A percentile compares a stretch with the other conserved stretches of the same genome.
Conservation (phyloP, 2,329 filamentous ascomycete species). For the Alternaria infectoria region DNA sequence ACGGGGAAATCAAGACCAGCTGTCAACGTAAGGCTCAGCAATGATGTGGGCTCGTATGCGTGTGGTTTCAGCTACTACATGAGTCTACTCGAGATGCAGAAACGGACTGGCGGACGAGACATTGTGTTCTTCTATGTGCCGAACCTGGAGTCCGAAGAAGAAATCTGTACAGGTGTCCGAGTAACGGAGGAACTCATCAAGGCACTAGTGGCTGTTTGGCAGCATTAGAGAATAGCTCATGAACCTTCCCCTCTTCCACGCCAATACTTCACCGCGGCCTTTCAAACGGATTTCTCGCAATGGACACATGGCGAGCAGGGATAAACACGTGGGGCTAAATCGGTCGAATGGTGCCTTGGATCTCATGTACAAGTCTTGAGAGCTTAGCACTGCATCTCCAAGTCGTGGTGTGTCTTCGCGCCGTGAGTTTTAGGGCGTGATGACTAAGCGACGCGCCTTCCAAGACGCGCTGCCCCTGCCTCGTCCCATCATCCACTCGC, state of each 20-base stretch:
- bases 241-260: neutral
- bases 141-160: neutral
- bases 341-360: neutral
- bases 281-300: constrained; percentile 32
- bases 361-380: neutral
- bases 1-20: neutral
- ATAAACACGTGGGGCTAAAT: neutral
- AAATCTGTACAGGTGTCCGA: neutral
- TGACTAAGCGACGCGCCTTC: neutral
- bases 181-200: neutral
- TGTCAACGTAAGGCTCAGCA: constrained; percentile 26
- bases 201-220: constrained; percentile 27
- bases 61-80: constrained; percentile 56
- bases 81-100: constrained; percentile 40
- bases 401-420: neutral
- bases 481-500: neutral
- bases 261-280: constrained; percentile 37
- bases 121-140: constrained; percentile 29
- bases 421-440: neutral
- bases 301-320: neutral
- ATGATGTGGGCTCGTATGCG: constrained; percentile 52
- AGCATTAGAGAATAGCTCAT: neutral
- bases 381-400: neutral
- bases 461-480: neutral
- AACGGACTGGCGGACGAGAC: constrained; percentile 19